These are phyloP conservation scores for Metschnikowia cerradonensis DNA, from an alignment of 805 yeast species.

Conservation along the genomic window DNA sequence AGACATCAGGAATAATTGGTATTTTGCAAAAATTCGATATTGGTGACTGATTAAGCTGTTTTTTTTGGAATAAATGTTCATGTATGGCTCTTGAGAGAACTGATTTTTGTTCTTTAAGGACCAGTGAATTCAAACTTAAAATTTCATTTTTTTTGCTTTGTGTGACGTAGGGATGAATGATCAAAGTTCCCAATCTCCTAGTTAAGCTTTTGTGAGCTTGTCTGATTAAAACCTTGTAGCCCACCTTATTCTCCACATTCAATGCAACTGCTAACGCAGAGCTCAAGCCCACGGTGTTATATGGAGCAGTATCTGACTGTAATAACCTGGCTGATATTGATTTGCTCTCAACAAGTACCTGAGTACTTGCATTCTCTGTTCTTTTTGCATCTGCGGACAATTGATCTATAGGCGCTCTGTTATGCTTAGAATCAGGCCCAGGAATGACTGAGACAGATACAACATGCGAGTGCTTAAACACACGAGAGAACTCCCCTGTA, in stretches of 20 bases:
- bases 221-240: constrained; percentile 52
- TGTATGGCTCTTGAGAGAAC: constrained; percentile 20
- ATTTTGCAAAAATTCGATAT: constrained; percentile 50
- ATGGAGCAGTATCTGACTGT: constrained; percentile 29
- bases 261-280: constrained; percentile 52
- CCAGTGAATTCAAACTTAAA: constrained; percentile 25
- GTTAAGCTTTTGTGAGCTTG: constrained; percentile 35
- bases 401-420: constrained; percentile 6
- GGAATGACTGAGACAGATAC: constrained; percentile 50
- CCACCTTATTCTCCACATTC: constrained; percentile 46
- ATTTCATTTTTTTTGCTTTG: constrained; percentile 32
- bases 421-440: constrained; percentile 42
- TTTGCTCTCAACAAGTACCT: constrained; percentile 30
- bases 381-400: constrained; percentile 4
- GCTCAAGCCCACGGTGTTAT: constrained; percentile 50
- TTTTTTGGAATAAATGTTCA: constrained; percentile 16
- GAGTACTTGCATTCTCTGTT: constrained; percentile 9
- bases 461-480: constrained; percentile 36
- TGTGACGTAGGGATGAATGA: constrained; percentile 54
- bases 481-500: constrained; percentile 30
- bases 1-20: constrained; percentile 43
- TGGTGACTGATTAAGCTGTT: constrained; percentile 27
- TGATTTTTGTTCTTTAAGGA: constrained; percentile 26
- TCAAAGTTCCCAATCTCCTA: constrained; percentile 37
- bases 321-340: constrained; percentile 51